Conservation (phyloP, 768 basidiomycete genomes). For the Boletus huronensis region DNA sequence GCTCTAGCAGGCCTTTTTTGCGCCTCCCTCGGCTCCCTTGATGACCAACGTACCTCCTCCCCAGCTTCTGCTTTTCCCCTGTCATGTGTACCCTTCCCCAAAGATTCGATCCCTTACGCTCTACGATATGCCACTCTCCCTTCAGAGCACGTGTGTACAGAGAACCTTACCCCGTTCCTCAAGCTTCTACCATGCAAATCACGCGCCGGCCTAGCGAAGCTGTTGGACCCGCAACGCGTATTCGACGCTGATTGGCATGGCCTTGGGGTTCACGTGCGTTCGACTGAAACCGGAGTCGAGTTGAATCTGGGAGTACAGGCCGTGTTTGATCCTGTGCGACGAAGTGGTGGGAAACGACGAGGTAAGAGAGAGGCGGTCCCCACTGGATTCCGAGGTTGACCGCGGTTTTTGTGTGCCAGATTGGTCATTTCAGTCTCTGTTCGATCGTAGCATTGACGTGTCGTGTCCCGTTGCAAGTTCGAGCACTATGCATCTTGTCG, state of each 20-base stretch:
- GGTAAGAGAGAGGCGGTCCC: conserved; percentile 37
- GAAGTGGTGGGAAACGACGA: conserved; percentile 46
- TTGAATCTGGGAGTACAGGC: conserved; percentile 68
- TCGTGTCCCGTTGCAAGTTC: conserved; percentile 68
- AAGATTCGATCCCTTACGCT: conserved; percentile 38
- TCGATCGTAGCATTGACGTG: conserved; percentile 59
- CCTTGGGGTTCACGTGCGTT: conserved; percentile 74
- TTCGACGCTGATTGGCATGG: conserved; percentile 95
- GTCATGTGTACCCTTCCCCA: conserved; percentile 50
- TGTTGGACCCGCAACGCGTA: conserved; percentile 81
- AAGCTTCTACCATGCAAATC: conserved; percentile 94
- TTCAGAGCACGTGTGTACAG: conserved; percentile 92
- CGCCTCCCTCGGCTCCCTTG: conserved; percentile 78
- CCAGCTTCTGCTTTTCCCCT: conserved; percentile 62
- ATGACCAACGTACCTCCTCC: conserved; percentile 71
- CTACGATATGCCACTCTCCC: conserved; percentile 76
- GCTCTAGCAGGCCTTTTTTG: conserved; percentile 93
- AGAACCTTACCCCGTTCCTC: conserved; percentile 94
- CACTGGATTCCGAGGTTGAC: conserved; percentile 1
- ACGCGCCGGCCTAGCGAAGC: conserved; percentile 73
- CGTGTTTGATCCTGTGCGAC: conserved; percentile 74
- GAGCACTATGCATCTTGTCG: conserved; percentile 49
- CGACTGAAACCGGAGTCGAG: conserved; percentile 57
- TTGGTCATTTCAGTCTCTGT: conserved; percentile 69
- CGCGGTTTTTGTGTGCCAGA: conserved; percentile 39